Percentiles rank a stretch among this genome's conserved stretches.
These are phyloP conservation scores for Boletus rubropictus DNA, from an alignment of 768 basidiomycete genomes.

Conservation along the genomic window DNA sequence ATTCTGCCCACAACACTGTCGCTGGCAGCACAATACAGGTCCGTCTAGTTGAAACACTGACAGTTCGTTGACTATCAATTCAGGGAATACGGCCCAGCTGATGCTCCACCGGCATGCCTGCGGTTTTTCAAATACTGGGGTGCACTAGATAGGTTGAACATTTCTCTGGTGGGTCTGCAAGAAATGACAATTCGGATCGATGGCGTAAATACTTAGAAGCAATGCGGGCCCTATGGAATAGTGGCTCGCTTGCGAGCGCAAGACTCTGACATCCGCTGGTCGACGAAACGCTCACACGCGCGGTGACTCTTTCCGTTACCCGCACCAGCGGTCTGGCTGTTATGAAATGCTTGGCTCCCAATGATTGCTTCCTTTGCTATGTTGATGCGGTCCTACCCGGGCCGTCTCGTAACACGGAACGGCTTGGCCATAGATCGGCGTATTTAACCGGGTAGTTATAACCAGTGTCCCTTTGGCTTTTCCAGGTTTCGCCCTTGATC, in stretches of 20 bases:
- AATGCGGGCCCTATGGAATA: too few relatives aligned
- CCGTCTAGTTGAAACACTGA: too few relatives aligned
- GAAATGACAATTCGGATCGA: background rate
- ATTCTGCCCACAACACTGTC: too few relatives aligned
- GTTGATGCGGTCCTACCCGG: background rate
- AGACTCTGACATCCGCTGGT: background rate
- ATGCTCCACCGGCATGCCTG: background rate
- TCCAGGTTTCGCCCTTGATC: background rate
- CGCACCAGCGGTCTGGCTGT: background rate
- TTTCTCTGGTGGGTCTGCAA: background rate
- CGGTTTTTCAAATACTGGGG: background rate
- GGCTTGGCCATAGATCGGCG: background rate
- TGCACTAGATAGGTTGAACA: background rate
- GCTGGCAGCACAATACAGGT: too few relatives aligned
- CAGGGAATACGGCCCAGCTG: background rate
- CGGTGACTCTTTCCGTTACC: too few relatives aligned
- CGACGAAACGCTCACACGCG: background rate
- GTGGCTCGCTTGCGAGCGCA: background rate
- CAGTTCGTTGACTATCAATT: too few relatives aligned
- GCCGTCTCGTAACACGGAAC: background rate
- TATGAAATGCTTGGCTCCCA: background rate
- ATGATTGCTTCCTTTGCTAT: background rate
- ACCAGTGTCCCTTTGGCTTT: too few relatives aligned
- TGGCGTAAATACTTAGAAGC: too few relatives aligned
- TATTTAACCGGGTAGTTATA: background rate